phyloP scores from a whole-genome alignment of 345 rosid genomes.

The Salix brachista region DNA sequence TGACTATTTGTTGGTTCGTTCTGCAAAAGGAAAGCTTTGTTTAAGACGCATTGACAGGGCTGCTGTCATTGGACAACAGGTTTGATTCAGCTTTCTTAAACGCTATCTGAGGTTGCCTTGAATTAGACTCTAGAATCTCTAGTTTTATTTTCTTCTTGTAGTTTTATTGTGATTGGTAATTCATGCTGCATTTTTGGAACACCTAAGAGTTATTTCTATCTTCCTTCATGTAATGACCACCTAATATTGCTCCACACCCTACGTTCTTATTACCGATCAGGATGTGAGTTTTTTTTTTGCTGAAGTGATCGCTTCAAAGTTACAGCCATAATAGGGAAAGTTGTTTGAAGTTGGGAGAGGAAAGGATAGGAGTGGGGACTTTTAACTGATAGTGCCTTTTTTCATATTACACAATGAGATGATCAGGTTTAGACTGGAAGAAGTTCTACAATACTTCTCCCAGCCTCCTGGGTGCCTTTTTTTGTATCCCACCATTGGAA shows the following conservation, averaged over 20 bases:
- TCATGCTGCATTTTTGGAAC: not conserved
- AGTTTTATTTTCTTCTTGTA: not conserved
- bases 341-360: not conserved
- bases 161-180: not conserved
- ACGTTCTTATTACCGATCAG: not conserved
- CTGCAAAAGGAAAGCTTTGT: constrained; percentile 93
- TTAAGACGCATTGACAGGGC: constrained; percentile 86
- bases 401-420: not conserved
- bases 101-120: not conserved
- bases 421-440: not conserved
- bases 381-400: not conserved
- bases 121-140: not conserved
- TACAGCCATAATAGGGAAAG: not conserved
- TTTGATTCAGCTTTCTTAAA: constrained; percentile 25
- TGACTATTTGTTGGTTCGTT: constrained; percentile 83
- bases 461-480: not conserved
- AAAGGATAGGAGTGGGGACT: not conserved
- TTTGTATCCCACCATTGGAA: not conserved
- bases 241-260: not conserved
- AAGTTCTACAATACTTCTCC: not conserved
- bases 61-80: constrained; percentile 94
- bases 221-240: not conserved
- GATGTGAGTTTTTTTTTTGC: not conserved
- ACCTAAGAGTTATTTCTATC: not conserved
- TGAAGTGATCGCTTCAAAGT: not conserved